Conservation (phyloP, 2,329 filamentous ascomycete species). For the Colletotrichum kahawae region DNA sequence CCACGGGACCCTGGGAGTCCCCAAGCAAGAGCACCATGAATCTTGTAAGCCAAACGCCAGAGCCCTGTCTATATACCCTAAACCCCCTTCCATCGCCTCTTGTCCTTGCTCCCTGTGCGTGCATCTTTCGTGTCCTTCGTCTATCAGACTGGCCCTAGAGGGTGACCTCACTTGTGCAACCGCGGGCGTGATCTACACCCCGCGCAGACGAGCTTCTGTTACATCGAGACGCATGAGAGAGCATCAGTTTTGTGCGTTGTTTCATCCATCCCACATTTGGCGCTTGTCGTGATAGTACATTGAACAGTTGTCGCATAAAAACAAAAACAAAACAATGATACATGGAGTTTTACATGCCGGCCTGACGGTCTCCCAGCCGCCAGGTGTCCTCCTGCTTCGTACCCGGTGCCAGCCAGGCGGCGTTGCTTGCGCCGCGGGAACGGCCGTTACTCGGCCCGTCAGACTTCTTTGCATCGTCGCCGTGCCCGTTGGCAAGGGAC, state of each 20-base stretch:
- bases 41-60: neutral
- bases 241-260: neutral
- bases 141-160: neutral
- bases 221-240: neutral
- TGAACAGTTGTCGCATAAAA: neutral
- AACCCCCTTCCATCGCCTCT: neutral
- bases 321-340: conserved; percentile 15
- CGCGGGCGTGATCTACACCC: neutral
- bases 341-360: conserved; percentile 22
- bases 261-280: neutral
- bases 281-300: conserved; percentile 12
- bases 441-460: conserved; percentile 50
- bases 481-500: conserved; percentile 50
- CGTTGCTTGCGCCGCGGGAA: conserved; percentile 50
- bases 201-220: neutral
- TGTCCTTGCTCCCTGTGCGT: neutral
- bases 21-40: neutral
- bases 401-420: conserved; percentile 75
- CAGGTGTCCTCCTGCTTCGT: conserved; percentile 89
- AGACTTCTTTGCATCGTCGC: conserved; percentile 61
- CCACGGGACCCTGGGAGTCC: neutral
- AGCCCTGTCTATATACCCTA: neutral
- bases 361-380: conserved; percentile 47
- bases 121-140: neutral
- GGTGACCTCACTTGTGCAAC: neutral